Conservation (phyloP, 2,329 filamentous ascomycete genomes). For the Ramularia endophylla region DNA sequence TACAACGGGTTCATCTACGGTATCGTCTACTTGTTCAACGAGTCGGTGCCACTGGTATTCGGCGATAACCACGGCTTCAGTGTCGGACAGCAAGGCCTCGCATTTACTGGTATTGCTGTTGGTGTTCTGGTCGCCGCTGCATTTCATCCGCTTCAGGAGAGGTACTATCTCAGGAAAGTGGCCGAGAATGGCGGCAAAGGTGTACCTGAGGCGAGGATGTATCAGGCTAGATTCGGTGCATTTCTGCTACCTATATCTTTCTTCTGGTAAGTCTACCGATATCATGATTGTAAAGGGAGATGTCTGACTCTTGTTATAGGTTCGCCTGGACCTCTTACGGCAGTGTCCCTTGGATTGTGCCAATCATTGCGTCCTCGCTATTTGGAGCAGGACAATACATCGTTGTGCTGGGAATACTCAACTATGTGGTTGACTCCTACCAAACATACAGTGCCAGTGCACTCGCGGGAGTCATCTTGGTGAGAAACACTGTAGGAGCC, state of each 20-base stretch:
- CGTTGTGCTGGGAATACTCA: slow-evolving; percentile 45
- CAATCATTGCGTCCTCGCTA: slow-evolving; percentile 42
- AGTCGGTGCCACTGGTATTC: slow-evolving; percentile 46
- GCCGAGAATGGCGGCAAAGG: slow-evolving; percentile 20
- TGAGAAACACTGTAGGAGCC: no score
- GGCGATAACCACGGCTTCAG: slow-evolving; percentile 31
- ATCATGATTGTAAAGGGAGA: neutral
- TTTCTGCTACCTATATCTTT: slow-evolving; percentile 20
- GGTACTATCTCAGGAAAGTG: slow-evolving; percentile 31
- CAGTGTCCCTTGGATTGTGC: slow-evolving; percentile 30
- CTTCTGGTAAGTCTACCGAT: slow-evolving; percentile 14
- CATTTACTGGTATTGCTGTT: slow-evolving; percentile 22
- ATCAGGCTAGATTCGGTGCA: slow-evolving; percentile 16
- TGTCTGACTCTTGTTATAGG: slow-evolving; percentile 23
- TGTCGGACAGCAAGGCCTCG: slow-evolving; percentile 26
- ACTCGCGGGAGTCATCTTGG: slow-evolving; percentile 28
- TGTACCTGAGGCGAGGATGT: slow-evolving; percentile 28
- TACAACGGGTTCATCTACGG: slow-evolving; percentile 48
- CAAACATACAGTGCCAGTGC: slow-evolving; percentile 38
- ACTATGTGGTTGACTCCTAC: slow-evolving; percentile 46
- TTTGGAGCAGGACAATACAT: slow-evolving; percentile 47
- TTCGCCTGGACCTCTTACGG: slow-evolving; percentile 32
- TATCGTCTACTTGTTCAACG: slow-evolving; percentile 46
- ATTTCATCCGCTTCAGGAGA: slow-evolving; percentile 42
- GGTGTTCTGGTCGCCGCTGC: slow-evolving; percentile 28